phyloP scores from a whole-genome alignment of 257 asterid species.

The Solanum phureja region DNA sequence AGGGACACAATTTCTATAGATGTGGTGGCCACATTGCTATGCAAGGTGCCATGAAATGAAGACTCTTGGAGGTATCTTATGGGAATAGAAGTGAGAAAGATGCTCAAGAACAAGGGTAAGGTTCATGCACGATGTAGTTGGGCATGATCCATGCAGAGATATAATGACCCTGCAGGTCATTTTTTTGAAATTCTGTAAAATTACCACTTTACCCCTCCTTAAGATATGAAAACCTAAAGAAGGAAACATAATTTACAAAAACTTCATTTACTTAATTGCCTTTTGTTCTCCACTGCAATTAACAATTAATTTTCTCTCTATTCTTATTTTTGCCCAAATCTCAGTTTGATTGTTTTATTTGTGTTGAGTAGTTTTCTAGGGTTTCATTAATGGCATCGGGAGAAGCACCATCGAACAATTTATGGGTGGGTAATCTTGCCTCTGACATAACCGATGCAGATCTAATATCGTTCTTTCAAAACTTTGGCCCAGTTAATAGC shows the following conservation, averaged over 20 bases:
- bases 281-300: not conserved
- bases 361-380: not conserved
- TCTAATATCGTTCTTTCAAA: not conserved
- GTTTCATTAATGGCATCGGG: not conserved
- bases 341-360: not conserved
- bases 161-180: not conserved
- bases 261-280: not conserved
- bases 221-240: not conserved
- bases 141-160: not conserved
- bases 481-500: not conserved
- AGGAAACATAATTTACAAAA: not conserved
- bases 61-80: not conserved
- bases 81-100: not conserved
- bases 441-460: not conserved
- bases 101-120: not conserved
- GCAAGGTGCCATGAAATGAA: not conserved
- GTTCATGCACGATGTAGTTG: too few species aligned
- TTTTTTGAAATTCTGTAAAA: not conserved
- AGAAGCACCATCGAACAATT: not conserved
- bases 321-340: not conserved
- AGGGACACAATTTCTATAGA: not conserved
- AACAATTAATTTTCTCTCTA: not conserved
- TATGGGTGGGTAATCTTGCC: not conserved
- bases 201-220: not conserved
- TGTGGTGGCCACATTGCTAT: not conserved